A percentile compares a stretch with the other conserved stretches of the same genome.
Conservation (phyloP, 352 stramenopile genomes). For the Aphanomyces stellatus region DNA sequence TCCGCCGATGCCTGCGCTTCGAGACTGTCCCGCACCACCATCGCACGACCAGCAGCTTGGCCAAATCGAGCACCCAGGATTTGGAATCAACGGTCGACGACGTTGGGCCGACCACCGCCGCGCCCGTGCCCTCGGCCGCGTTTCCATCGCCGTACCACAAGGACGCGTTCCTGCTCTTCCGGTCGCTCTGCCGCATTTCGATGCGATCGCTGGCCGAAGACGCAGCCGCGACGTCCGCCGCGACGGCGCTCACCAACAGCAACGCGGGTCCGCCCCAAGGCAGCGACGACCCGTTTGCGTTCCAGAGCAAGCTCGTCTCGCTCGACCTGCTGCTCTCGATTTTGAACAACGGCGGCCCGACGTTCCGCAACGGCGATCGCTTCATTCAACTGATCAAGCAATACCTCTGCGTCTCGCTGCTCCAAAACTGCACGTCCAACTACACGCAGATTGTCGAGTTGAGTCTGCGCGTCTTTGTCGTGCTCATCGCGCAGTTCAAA, state of each 20-base stretch:
- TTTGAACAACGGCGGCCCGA: slow-evolving; percentile 93
- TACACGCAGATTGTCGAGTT: slow-evolving; percentile 94
- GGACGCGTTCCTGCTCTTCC: slow-evolving; percentile 97
- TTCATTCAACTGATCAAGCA: slow-evolving; percentile 97
- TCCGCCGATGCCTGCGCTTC: slow-evolving; percentile 1
- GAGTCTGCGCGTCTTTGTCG: slow-evolving; percentile 96
- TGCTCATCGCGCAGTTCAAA: slow-evolving; percentile 92
- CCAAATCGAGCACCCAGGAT: background rate
- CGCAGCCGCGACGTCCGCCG: slow-evolving; percentile 28
- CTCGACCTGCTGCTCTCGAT: slow-evolving; percentile 96
- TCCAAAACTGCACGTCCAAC: slow-evolving; percentile 98
- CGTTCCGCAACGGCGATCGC: slow-evolving; percentile 91
- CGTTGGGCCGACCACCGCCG: background rate
- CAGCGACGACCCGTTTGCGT: slow-evolving; percentile 86
- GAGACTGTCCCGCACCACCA: background rate
- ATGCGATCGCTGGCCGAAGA: slow-evolving; percentile 91
- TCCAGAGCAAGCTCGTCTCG: slow-evolving; percentile 95
- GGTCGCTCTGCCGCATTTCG: slow-evolving; percentile 91
- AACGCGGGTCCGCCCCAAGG: slow-evolving; percentile 24
- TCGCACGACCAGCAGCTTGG: background rate
- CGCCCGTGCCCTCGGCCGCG: background rate
- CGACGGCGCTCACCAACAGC: background rate
- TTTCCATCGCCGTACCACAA: slow-evolving; percentile 97
- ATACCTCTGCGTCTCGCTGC: slow-evolving; percentile 95
- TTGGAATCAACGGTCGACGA: background rate